Conservation (phyloP, 2,329 filamentous ascomycete genomes). For the Neofusicoccum cordaticola region DNA sequence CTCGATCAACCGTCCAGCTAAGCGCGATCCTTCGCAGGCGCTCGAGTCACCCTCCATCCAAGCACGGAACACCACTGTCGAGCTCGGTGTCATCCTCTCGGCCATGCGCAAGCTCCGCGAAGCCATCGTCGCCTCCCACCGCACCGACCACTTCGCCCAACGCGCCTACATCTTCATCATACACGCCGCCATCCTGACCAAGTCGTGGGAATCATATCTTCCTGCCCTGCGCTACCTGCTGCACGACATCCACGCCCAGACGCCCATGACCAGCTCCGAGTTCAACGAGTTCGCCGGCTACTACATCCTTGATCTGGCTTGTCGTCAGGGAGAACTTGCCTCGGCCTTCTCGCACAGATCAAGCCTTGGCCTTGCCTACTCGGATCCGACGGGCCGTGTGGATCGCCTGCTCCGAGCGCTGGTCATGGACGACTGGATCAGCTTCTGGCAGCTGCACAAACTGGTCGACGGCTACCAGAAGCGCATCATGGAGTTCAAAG, state of each 20-base stretch:
- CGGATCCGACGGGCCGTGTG: slow-evolving; percentile 48
- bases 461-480: slow-evolving; percentile 78
- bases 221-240: slow-evolving; percentile 81
- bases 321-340: slow-evolving; percentile 71
- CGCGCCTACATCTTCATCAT: slow-evolving; percentile 90
- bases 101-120: slow-evolving; percentile 91
- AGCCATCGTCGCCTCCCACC: slow-evolving; percentile 75
- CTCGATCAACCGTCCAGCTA: slow-evolving; percentile 19
- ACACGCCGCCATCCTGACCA: slow-evolving; percentile 74
- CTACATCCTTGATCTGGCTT: slow-evolving; percentile 82
- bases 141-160: slow-evolving; percentile 77
- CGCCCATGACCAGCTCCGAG: slow-evolving; percentile 69
- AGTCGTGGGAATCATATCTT: slow-evolving; percentile 84
- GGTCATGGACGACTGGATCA: slow-evolving; percentile 76
- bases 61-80: slow-evolving; percentile 46
- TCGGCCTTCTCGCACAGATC: slow-evolving; percentile 70
- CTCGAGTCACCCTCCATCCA: slow-evolving; percentile 29
- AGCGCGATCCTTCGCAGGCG: slow-evolving; percentile 17
- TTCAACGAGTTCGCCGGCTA: slow-evolving; percentile 77
- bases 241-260: slow-evolving; percentile 63
- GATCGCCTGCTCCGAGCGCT: slow-evolving; percentile 67
- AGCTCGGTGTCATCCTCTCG: slow-evolving; percentile 71
- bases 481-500: slow-evolving; percentile 77
- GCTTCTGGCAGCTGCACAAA: slow-evolving; percentile 69
- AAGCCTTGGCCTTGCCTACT: slow-evolving; percentile 25